Conservation (phyloP, 768 basidiomycete genomes). For the Tricholoma matsutake region DNA sequence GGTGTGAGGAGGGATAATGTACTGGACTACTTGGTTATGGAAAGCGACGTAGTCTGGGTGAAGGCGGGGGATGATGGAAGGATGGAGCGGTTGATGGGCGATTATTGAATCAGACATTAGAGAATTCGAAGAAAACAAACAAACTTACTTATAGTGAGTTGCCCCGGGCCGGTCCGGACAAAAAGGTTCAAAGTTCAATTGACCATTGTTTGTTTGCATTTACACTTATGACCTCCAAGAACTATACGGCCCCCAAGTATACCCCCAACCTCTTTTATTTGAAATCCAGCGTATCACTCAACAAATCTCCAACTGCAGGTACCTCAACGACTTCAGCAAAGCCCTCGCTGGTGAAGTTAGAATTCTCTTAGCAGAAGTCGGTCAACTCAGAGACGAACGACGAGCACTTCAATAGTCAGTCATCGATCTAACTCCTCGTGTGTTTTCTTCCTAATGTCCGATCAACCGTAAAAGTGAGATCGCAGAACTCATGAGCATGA, state of each 20-base stretch:
- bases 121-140: too few species aligned
- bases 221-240: slow-evolving; percentile 8
- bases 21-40: slow-evolving; percentile 19
- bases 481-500: slow-evolving; percentile 77
- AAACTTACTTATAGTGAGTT: too few species aligned
- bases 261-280: slow-evolving; percentile 1
- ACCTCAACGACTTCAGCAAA: slow-evolving; percentile 82
- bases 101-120: background rate
- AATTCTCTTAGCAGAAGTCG: slow-evolving; percentile 75
- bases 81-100: slow-evolving; percentile 40
- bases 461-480: slow-evolving; percentile 55
- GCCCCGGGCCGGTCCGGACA: too few species aligned
- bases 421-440: background rate
- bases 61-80: slow-evolving; percentile 52
- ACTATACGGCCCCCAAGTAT: slow-evolving; percentile 18
- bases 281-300: background rate
- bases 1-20: slow-evolving; percentile 41
- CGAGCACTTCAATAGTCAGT: slow-evolving; percentile 73
- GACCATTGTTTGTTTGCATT: too few species aligned
- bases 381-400: slow-evolving; percentile 74
- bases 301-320: slow-evolving; percentile 37
- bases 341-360: slow-evolving; percentile 78
- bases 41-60: slow-evolving; percentile 44
- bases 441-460: background rate
- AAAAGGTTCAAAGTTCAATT: too few species aligned